Evolutionary conservation across 148 eudicot genomes (phyloP), one percentile per base, ranked within the genome.

Genomic region (Rhododendron williamsianum): DNA sequence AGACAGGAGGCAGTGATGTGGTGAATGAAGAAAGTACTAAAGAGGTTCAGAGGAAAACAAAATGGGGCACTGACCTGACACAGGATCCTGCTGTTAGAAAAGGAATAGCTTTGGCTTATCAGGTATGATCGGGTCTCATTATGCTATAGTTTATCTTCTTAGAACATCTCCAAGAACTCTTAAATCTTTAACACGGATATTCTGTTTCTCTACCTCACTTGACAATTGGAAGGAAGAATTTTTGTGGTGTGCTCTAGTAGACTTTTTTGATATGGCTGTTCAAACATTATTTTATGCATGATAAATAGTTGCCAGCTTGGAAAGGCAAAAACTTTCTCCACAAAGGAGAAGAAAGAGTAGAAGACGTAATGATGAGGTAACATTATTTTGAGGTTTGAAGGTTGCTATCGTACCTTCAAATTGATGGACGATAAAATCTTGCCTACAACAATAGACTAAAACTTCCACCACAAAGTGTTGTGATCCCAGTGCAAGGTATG

Each of bases 41-140:
- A 82, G 93, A 90, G 72, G 84, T 87, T 76, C 95, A 88, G 85
- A 96, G 99, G 86, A 96, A 95, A 86, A 94, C 99, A 33, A 94
- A 92, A 92, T 96, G 99, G 99, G 97, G 92, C 73, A 92, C 95
- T 87, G 99, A 95, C 92, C 89, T 92, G 65, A 78, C 95, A 27
- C 94, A 91, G 88, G 99, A 96, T 90, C 80, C 95, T 83, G 69
- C 93, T 87, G 96, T 95, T 35, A 91, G 87, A 87, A 94, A 89
- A 86, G 95, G 92, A 84, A 91, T 96, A 91, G 98, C 97, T 73
- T 85, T 92, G 82, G 98, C 98, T 52, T 96, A 96, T 91, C 96
- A 96, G 98, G 99, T 96, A 92, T 81, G 80, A 74, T 56, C 18
- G 3, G 25, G 52, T 74, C 60, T 81, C 86, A 74, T 33, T n/a